Percentiles rank a stretch among this genome's conserved stretches.
Evolutionary conservation across 257 asterid genomes (phyloP).

Genomic region (Fraxinus pennsylvanica): DNA sequence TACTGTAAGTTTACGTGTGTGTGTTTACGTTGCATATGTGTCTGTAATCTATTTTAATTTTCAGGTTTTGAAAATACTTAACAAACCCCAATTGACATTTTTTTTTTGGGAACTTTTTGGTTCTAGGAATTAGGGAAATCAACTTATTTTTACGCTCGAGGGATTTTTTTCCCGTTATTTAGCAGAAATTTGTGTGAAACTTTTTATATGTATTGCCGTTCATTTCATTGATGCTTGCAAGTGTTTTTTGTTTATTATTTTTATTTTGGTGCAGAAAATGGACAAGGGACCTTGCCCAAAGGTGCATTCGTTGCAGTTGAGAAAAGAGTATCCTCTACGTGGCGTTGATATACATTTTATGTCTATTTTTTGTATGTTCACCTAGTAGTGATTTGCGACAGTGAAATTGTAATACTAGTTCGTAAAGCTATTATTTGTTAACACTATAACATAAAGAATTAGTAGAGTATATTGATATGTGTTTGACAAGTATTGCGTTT

Average conservation of each 20-base stretch:
- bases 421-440: not conserved
- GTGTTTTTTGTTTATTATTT: not conserved
- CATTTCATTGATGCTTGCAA: not conserved
- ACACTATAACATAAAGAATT: not conserved
- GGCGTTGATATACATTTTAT: too few relatives aligned
- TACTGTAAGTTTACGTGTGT: conserved; percentile 47
- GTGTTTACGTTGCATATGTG: not conserved
- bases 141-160: not conserved
- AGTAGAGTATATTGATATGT: not conserved
- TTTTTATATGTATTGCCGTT: not conserved
- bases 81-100: not conserved
- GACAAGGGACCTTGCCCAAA: conserved; percentile 94
- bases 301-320: conserved; percentile 85
- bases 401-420: not conserved
- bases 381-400: not conserved
- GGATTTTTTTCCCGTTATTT: not conserved
- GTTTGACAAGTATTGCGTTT: not conserved
- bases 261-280: conserved; percentile 66
- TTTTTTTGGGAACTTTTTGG: not conserved
- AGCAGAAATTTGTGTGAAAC: not conserved
- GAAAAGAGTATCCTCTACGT: conserved; percentile 83
- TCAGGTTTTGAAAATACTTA: not conserved
- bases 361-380: not conserved
- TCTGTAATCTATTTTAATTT: not conserved
- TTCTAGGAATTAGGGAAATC: not conserved